Base-by-base conservation (phyloP, 805 yeast genomes). In the Candida loeiensis region DNA sequence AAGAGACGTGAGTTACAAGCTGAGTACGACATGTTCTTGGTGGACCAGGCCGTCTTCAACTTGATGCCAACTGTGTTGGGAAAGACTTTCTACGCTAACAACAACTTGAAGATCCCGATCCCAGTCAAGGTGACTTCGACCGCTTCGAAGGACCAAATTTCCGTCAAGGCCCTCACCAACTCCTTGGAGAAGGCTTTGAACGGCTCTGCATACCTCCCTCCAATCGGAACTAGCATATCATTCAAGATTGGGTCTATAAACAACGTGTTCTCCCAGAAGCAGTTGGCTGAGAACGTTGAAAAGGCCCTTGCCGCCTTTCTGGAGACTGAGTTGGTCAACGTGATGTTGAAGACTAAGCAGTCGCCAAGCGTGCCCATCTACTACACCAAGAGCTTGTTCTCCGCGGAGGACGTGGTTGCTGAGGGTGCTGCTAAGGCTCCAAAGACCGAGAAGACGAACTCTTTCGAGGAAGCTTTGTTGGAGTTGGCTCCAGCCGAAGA, bases 361-460 rank as follows among this genome's bases (percentile, higher is more conserved):
- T 86, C 96, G 15, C 96, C 96, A 15, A 77, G 90, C 6, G 69
- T 93, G 52, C 98, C 99, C 33, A 69, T 93, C 44, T 93, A 71
- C 63, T 77, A 81, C 55, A 70, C 83, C 34, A 82, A 83, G 21
- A 72, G 70, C 47, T 56, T 82, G 37, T 74, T 62, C 55, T 52
- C 57, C 26, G 80, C 76, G 17, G 66, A 63, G 29, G 86, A 81
- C 52, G 63, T 76, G 29, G 59, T 63, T 6, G 64, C 60, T 9
- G 69, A 37, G 4, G 54, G 44, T 13, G 57, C 53, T 19, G 47
- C 55, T n/a, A 45, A 48, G 14, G 48, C 41, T 3, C 47, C 49
- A 30, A 56, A 51, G 17, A 54, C 55, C 15, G 48, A 40, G 56
- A 56, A 58, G 44, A 69, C 20, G 8, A 22, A 18, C 29, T 11